A percentile compares a stretch with the other conserved stretches of the same genome.
Conservation (phyloP, 805 yeast species). For the Spencermartinsiella europaea region DNA sequence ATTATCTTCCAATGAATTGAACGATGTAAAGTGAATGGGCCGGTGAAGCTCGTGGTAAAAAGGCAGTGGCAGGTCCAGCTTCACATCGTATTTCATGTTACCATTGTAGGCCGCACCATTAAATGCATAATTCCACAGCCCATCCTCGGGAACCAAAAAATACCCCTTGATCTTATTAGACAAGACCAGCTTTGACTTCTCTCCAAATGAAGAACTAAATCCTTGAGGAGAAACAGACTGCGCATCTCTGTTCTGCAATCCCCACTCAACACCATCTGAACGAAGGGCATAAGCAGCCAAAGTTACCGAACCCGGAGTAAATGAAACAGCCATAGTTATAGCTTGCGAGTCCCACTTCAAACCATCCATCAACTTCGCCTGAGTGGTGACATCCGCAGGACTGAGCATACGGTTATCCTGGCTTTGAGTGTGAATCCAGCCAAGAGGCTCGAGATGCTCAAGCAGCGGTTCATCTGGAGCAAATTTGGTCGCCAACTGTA, state of each 20-base stretch:
- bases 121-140: slow-evolving; percentile 87
- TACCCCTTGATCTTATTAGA: slow-evolving; percentile 75
- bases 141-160: slow-evolving; percentile 78
- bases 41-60: slow-evolving; percentile 86
- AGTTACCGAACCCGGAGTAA: slow-evolving; percentile 81
- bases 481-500: slow-evolving; percentile 51
- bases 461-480: slow-evolving; percentile 34
- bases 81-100: slow-evolving; percentile 54
- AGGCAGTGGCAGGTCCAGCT: slow-evolving; percentile 71
- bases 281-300: slow-evolving; percentile 59
- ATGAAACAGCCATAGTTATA: slow-evolving; percentile 59
- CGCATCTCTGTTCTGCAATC: slow-evolving; percentile 52
- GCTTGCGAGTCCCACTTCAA: slow-evolving; percentile 40
- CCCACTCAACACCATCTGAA: slow-evolving; percentile 76
- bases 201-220: slow-evolving; percentile 54
- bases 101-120: slow-evolving; percentile 79
- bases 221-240: slow-evolving; percentile 59
- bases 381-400: slow-evolving; percentile 65
- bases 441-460: slow-evolving; percentile 69
- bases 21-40: slow-evolving; percentile 77
- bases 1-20: slow-evolving; percentile 50
- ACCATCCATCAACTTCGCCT: slow-evolving; percentile 37
- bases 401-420: slow-evolving; percentile 58
- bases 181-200: slow-evolving; percentile 60
- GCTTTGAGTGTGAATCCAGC: slow-evolving; percentile 91